Evolutionary conservation across 768 basidiomycete genomes (phyloP).

Genomic region (Xerocomellus chrysenteron): DNA sequence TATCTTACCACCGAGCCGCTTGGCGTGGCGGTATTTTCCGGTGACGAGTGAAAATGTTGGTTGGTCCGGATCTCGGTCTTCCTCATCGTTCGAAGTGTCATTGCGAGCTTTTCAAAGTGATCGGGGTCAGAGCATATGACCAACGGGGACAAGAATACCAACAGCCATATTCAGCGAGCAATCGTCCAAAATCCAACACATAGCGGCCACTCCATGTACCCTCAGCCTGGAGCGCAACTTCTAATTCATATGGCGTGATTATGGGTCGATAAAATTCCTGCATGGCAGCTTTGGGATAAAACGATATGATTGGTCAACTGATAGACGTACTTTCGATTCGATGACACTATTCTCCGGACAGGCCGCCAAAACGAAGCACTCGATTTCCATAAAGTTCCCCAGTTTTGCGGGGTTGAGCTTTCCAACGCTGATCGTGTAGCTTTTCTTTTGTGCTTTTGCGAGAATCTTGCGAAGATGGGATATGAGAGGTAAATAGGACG

Average conservation of each 20-base stretch:
- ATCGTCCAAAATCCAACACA: slow-evolving; percentile 69
- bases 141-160: slow-evolving; percentile 3
- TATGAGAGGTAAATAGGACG: slow-evolving; percentile 85
- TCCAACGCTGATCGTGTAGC: slow-evolving; percentile 93
- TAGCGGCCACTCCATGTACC: slow-evolving; percentile 76
- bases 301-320: background rate
- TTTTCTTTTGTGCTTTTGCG: slow-evolving; percentile 71
- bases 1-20: slow-evolving; percentile 53
- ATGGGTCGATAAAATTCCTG: slow-evolving; percentile 92
- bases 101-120: slow-evolving; percentile 4
- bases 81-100: slow-evolving; percentile 22
- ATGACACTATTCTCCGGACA: slow-evolving; percentile 90
- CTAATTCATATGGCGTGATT: slow-evolving; percentile 90
- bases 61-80: slow-evolving; percentile 58
- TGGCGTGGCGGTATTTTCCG: slow-evolving; percentile 80
- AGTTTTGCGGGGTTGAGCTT: slow-evolving; percentile 94
- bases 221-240: slow-evolving; percentile 70
- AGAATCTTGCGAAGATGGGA: slow-evolving; percentile 74
- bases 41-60: slow-evolving; percentile 86
- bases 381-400: slow-evolving; percentile 94
- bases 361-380: slow-evolving; percentile 92
- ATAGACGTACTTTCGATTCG: slow-evolving; percentile 56
- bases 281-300: background rate
- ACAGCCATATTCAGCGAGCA: slow-evolving; percentile 43
- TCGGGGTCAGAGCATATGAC: background rate